Evolutionary conservation across 371 early-diverging fungal species (phyloP), one percentile per base, ranked within the genome.

Genomic region (Phascolomyces articulosus): DNA sequence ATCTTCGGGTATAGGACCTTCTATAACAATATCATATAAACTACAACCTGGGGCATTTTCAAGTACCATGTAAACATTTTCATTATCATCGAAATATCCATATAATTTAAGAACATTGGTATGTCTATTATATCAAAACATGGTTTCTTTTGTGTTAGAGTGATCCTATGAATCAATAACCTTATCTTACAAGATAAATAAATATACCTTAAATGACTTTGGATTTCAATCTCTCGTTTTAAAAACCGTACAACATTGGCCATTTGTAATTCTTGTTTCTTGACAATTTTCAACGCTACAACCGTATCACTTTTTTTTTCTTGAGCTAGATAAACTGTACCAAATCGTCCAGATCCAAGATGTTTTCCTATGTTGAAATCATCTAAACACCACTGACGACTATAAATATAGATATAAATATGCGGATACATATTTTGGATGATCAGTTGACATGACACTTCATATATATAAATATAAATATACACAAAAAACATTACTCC

Each of bases 341-440:
- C 99, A 86, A 99, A 99, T 72, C 95, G 95, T 11, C 99, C 99
- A 62, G 91, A 90, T 40, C 99, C 99, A 16, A 99, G 79, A 2
- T 93, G 82, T 27, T 87, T 79, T 34, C 97, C 99, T 27, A 99
- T 87, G 63, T 96, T 95, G 87, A 99, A 99, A 77, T 99, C 98
- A 9, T 91, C 79, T 21, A 97, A 73, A 18, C 85, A 83, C 97
- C 97, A 97, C 55, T 75, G 56, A n/a, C 23, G 23, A 21, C 61
- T 66, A 63, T 9, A 34, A 9, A 34, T n/a, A n/a, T n/a, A n/a
- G n/a, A n/a, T n/a, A n/a, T n/a, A n/a, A n/a, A n/a, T n/a, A n/a
- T n/a, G n/a, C n/a, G n/a, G n/a, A n/a, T n/a, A n/a, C n/a, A n/a
- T n/a, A 34, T 34, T 9, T 9, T 34, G 11, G 11, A 9, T 34